phyloP scores from a whole-genome alignment of 2,329 filamentous ascomycete species.

The Apiospora sp. region DNA sequence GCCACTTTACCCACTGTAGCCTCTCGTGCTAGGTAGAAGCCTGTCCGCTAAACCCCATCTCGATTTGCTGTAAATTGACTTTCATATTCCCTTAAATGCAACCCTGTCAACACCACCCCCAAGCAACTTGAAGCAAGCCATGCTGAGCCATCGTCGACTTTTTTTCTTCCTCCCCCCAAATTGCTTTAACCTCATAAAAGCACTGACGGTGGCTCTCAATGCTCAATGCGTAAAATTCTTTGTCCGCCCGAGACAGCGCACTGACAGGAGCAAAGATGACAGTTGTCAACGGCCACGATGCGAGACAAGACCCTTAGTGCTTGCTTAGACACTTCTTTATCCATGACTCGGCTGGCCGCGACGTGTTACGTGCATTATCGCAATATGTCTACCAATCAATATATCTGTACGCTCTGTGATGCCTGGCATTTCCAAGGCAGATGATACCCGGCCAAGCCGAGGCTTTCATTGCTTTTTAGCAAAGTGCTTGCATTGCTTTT shows the following conservation, averaged over 20 bases:
- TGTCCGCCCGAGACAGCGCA: constrained; percentile 1
- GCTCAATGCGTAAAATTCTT: background rate
- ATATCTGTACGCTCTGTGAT: background rate
- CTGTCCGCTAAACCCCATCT: constrained; percentile 18
- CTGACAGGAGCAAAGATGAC: background rate
- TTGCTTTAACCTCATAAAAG: constrained; percentile 20
- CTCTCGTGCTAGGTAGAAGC: background rate
- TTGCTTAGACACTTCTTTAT: background rate
- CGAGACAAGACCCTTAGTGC: background rate
- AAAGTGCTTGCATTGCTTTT: constrained; percentile 6
- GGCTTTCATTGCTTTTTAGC: background rate
- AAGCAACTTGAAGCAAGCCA: background rate
- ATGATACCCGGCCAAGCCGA: background rate
- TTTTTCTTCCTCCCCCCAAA: background rate
- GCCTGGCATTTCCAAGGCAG: background rate
- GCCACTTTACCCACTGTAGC: background rate
- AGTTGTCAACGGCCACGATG: constrained; percentile 13
- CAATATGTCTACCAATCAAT: background rate
- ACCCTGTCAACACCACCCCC: background rate
- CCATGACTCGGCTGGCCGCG: background rate
- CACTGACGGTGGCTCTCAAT: constrained; percentile 1
- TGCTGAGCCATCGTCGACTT: background rate
- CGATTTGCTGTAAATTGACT: constrained; percentile 18
- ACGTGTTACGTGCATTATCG: background rate
- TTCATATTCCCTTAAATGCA: constrained; percentile 17